Base-by-base conservation (phyloP, 1,139 yeast genomes). In the Debaryomycetaceae sp. region DNA sequence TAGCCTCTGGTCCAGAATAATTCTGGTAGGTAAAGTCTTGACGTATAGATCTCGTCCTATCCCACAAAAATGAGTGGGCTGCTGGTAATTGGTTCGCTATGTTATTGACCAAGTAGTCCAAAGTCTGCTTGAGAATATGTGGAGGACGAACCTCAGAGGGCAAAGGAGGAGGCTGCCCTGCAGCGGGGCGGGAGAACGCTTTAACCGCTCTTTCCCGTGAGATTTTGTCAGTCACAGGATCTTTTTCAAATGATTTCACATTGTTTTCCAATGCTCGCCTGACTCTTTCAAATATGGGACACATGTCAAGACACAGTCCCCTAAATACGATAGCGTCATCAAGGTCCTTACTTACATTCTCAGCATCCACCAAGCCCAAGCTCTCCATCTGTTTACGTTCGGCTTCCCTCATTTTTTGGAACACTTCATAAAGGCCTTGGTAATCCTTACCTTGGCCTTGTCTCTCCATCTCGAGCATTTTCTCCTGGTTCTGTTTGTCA, bases 101-200 rank as follows among this genome's bases (percentile, higher is more conserved):
- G 39, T 80, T 75, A 17, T 82, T 82, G 5, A 88, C 78, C 41
- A 93, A 73, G 58, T 87, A 87, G 48, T 85, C 74, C 48, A 93
- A 68, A 0, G 97, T 84, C 35, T 69, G 58, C 8, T 75, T 76
- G 42, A 95, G 66, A 1, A 91, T 72, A 47, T 75, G 78, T 0
- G 99, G 99, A 1, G 99, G 97, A 51, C 99, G 75, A 2, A 95
- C 99, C 62, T 95, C 99, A 0, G 97, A 89, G 0, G 99, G 99
- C 45, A 95, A 69, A 4, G 98, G 96, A 5, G 98, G 98, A 1
- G 97, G 96, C 55, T 95, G 97, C 8, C 99, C 99, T 1, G 99
- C 98, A 8, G 97, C 97, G 0, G 99, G 98, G 54, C 99, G 74
- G 33, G 96, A 87, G 61, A 93, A 95, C 2, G 97, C 96, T 64